Percentiles rank a stretch among this genome's conserved stretches.
phyloP scores from a whole-genome alignment of 164 flowering plant species.

The Hamamelis virginiana region DNA sequence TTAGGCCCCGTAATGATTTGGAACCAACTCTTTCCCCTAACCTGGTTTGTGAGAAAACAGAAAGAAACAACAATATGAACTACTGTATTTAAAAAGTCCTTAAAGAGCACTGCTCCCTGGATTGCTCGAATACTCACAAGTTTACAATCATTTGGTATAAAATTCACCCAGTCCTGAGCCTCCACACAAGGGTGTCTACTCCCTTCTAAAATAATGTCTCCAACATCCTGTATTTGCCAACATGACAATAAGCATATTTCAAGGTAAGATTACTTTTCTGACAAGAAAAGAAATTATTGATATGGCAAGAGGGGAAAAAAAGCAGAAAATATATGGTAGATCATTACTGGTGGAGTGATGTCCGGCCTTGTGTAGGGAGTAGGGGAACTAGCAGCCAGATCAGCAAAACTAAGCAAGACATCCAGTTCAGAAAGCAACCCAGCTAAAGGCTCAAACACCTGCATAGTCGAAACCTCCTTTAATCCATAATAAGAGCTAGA shows the following conservation, averaged over 20 bases:
- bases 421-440: constrained; percentile 85
- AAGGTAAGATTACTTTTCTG: neutral
- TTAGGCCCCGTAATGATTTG: constrained; percentile 98
- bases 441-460: constrained; percentile 85
- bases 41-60: constrained; percentile 35
- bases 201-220: constrained; percentile 86
- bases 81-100: neutral
- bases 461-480: constrained; percentile 27
- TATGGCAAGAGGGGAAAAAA: neutral
- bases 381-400: constrained; percentile 82
- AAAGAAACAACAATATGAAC: neutral
- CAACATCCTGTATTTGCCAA: constrained; percentile 58
- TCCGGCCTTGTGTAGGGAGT: constrained; percentile 85
- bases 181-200: constrained; percentile 98
- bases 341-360: constrained; percentile 72
- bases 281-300: constrained; percentile 2
- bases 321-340: constrained; percentile 12
- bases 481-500: constrained; percentile 5
- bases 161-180: constrained; percentile 99
- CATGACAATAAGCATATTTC: neutral
- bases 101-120: neutral
- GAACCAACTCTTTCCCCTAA: constrained; percentile 93
- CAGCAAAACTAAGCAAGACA: constrained; percentile 97
- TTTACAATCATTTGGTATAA: constrained; percentile 94
- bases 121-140: constrained; percentile 58